Conservation (phyloP, 2,329 filamentous ascomycete genomes). For the Mollisia scopiformis region DNA sequence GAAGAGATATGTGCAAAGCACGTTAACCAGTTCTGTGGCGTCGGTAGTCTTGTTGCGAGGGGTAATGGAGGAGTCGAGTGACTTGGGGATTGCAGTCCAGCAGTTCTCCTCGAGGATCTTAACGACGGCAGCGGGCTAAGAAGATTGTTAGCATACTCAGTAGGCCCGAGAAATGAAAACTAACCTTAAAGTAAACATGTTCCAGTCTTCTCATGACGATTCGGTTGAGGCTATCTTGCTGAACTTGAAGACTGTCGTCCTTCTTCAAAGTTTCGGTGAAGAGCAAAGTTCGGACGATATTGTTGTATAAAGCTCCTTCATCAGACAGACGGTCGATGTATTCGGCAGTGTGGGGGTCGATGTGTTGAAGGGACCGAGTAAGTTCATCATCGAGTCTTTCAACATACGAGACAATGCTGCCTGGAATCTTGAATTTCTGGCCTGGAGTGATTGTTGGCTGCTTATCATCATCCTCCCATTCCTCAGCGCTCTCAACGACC, state of each 20-base stretch:
- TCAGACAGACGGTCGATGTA: conserved; percentile 96
- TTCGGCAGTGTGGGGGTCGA: conserved; percentile 97
- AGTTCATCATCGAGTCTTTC: conserved; percentile 97
- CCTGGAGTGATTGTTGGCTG: conserved; percentile 72
- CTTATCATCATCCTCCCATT: conserved; percentile 99
- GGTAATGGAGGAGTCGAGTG: conserved; percentile 79
- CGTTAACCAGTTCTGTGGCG: conserved; percentile 76
- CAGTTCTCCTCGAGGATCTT: conserved; percentile 92
- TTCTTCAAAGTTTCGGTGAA: conserved; percentile 85
- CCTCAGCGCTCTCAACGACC: conserved; percentile 89
- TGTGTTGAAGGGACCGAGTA: conserved; percentile 93
- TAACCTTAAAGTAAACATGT: conserved; percentile 96
- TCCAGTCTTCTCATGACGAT: conserved; percentile 92
- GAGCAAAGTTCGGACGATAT: conserved; percentile 83
- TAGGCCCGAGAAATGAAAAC: conserved; percentile 25
- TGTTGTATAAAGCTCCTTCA: conserved; percentile 87
- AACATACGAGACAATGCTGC: conserved; percentile 91
- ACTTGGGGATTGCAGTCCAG: conserved; percentile 77
- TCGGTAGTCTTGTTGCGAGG: conserved; percentile 71
- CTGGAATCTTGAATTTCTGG: conserved; percentile 87
- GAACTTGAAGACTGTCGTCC: conserved; percentile 69
- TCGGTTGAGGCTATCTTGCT: conserved; percentile 89
- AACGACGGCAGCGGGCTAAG: conserved; percentile 82
- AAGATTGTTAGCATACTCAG: conserved; percentile 29
- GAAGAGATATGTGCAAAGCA: conserved; percentile 95